Evolutionary conservation across 1,139 yeast genomes (phyloP), one percentile per base, ranked within the genome.

Genomic region (Sugiyamaella neomexicana): DNA sequence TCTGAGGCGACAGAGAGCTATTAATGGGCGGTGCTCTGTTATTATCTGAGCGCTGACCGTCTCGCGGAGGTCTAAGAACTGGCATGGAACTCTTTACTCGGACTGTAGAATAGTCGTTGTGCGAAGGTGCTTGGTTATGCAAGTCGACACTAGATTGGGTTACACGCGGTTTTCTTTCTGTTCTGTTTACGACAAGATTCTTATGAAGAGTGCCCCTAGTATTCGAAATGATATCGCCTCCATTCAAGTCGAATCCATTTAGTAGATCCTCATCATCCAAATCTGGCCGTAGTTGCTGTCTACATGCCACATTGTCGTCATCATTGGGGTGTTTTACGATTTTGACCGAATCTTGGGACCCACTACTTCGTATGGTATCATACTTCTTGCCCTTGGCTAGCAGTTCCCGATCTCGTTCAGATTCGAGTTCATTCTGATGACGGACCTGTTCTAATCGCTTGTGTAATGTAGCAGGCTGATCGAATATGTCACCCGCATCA

Each of bases 191-290:
- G 12, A 64, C 56, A 16, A 65, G 60, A 48, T 65, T 65, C 29
- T 55, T 52, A 45, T 65, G 65, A 15, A 60, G 42, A n/a, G 60
- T 55, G 8, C 53, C 59, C 13, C 38, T 46, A 8, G 52, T 13
- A 16, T 25, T 48, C 29, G 48, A 48, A 15, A 47, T 32, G 10
- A 59, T 15, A 23, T 50, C 53, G 6, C 39, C 44, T 7, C 44
- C 55, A 17, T 59, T 49, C 31, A 47, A 38, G 10, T 66, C 70
- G 46, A 65, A 55, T n/a, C 67, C 68, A 8, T 63, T 62, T 23
- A 63, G 50, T 49, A 62, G 55, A 38, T 62, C 64, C 42, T 60
- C 63, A 32, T 59, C 56, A 38, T 58, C 66, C 27, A 58, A 59
- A 25, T 46, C 50, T 8, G 17, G 39, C 4, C 17, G 23, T 10